phyloP scores from a whole-genome alignment of 2,329 filamentous ascomycete genomes.

The Pseudogymnoascus sp. region DNA sequence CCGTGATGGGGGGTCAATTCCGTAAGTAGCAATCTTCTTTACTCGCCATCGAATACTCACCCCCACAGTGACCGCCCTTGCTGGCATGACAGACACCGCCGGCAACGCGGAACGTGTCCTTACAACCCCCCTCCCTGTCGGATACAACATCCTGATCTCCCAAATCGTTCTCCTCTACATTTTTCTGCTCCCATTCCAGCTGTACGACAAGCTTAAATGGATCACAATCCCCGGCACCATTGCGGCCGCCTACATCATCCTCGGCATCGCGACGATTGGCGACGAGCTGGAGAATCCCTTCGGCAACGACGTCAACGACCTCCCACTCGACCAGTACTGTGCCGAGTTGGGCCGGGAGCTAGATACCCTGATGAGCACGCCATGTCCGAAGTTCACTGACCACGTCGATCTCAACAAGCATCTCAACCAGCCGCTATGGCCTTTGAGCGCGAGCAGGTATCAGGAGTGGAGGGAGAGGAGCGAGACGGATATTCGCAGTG shows the following conservation, averaged over 20 bases:
- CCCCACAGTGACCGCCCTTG: conserved; percentile 36
- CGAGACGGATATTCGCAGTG: conserved; percentile 38
- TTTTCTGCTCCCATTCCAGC: conserved; percentile 73
- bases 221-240: conserved; percentile 73
- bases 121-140: conserved; percentile 74
- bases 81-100: conserved; percentile 64
- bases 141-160: conserved; percentile 76
- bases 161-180: conserved; percentile 87
- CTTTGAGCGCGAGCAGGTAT: conserved; percentile 36
- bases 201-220: conserved; percentile 58
- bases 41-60: conserved; percentile 36
- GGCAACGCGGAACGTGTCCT: conserved; percentile 71
- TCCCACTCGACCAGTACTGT: conserved; percentile 71
- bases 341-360: conserved; percentile 67
- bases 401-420: conserved; percentile 20
- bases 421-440: conserved; percentile 32
- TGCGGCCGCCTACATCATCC: conserved; percentile 71
- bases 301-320: conserved; percentile 75
- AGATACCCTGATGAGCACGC: conserved; percentile 51
- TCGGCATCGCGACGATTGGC: conserved; percentile 69
- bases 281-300: conserved; percentile 83
- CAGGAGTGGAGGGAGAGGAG: conserved; percentile 39
- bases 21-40: conserved; percentile 17
- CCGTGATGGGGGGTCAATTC: conserved; percentile 27
- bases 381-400: conserved; percentile 21